Evolutionary conservation across 352 stramenopile genomes (phyloP).

Genomic region (Phytophthora palmivora): DNA sequence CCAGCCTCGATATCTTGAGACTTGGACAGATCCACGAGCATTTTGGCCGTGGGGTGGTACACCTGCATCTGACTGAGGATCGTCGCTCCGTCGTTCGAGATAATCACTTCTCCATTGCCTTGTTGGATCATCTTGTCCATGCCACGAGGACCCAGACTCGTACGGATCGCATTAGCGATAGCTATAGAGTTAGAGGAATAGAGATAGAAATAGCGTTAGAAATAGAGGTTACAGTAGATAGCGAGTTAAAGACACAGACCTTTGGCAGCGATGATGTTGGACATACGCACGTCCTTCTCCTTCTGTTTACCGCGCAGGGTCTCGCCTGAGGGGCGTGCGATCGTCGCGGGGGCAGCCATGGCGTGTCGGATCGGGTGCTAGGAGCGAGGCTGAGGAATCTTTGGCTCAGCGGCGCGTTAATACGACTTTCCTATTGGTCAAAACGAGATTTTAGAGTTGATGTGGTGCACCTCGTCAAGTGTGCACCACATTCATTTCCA

Average conservation of each 20-base stretch:
- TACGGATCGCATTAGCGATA: slow-evolving; percentile 98
- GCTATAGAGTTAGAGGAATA: slow-evolving; percentile 50
- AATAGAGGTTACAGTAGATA: background rate
- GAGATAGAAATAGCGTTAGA: slow-evolving; percentile 1
- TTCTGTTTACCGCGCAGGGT: slow-evolving; percentile 93
- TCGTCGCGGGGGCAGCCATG: slow-evolving; percentile 53
- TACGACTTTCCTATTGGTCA: background rate
- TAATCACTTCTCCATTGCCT: slow-evolving; percentile 98
- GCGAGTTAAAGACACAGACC: slow-evolving; percentile 49
- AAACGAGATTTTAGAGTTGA: too few relatives aligned
- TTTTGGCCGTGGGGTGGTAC: slow-evolving; percentile 99
- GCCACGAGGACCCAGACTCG: slow-evolving; percentile 96
- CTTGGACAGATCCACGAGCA: slow-evolving; percentile 99
- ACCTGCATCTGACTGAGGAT: slow-evolving; percentile 99
- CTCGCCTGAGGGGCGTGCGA: slow-evolving; percentile 72
- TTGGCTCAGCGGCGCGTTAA: slow-evolving; percentile 19
- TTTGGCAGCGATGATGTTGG: slow-evolving; percentile 99
- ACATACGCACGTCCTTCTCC: slow-evolving; percentile 98
- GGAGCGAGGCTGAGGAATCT: slow-evolving; percentile 23
- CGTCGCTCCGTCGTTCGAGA: slow-evolving; percentile 99
- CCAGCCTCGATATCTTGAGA: slow-evolving; percentile 99
- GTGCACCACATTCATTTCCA: slow-evolving; percentile 7
- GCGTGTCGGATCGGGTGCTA: background rate
- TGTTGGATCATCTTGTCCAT: slow-evolving; percentile 99
- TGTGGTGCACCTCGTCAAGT: background rate